Evolutionary conservation across 225 moss, liverwort and hornwort species (phyloP), one percentile per base, ranked within the genome.

Genomic region (Sphagnum tenellum): DNA sequence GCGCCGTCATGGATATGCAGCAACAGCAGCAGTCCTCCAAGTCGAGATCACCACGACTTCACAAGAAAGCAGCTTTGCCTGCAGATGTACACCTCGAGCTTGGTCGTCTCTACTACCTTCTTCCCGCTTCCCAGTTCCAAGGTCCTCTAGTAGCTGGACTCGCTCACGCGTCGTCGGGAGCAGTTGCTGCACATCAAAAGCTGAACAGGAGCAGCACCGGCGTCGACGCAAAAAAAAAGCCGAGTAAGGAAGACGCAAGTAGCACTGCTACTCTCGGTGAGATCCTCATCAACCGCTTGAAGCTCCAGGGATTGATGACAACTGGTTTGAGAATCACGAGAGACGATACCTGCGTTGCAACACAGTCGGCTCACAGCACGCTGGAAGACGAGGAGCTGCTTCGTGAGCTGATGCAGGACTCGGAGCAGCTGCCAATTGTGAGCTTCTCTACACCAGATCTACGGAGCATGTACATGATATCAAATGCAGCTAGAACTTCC

Each of bases 381-480:
- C 50, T 48, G 47, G 57, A 8, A 64, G 67, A 51, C 47, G 58
- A 64, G n/a, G 57, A 66, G 6, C 57, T 29, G 29, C 29, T 29
- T 29, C 29, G 29, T 29, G 29, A 29, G 29, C 29, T 29, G 29
- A 29, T 29, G 29, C 29, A 29, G 29, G 29, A 29, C 29, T 29
- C 29, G 29, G 29, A 29, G 29, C 29, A 29, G 29, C 29, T 29
- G 29, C 29, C 75, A 4, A 5, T 47, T 2, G 57, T 71, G 3
- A 76, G 71, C 55, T 60, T 66, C 58, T 76, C 75, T 10, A 71
- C 70, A 46, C 76, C 76, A 4, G 71, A 76, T 64, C 61, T 76
- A 12, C 70, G 71, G 9, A 67, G 50, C 11, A 57, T 76, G 45
- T 76, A 71, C 67, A 54, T 8, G 8, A 67, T 29, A 50, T 12